Conservation (phyloP, 1,139 yeast species). For the Pichia sp. region DNA sequence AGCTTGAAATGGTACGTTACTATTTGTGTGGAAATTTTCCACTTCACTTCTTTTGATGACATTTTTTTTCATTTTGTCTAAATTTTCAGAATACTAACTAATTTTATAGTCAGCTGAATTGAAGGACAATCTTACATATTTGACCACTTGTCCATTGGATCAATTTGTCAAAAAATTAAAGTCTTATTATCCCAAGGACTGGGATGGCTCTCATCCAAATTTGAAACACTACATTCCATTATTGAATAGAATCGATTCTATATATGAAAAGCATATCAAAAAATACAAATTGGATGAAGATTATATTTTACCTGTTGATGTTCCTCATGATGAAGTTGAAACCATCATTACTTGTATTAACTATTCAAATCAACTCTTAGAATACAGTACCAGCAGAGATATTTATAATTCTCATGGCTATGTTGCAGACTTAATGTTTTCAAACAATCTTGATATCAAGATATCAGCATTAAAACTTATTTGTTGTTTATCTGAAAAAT, state of each 20-base stretch:
- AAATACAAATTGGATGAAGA: constrained; percentile 51
- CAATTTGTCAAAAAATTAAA: constrained; percentile 28
- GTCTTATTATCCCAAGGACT: constrained; percentile 27
- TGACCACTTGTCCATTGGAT: constrained; percentile 23
- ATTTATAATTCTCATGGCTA: constrained; percentile 65
- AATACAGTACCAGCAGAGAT: constrained; percentile 62
- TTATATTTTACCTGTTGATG: constrained; percentile 40
- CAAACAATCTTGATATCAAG: constrained; percentile 51
- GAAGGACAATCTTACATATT: constrained; percentile 14
- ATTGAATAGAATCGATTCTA: constrained; percentile 66
- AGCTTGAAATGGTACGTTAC: constrained; percentile 19
- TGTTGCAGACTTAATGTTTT: constrained; percentile 52
- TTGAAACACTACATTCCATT: constrained; percentile 73
- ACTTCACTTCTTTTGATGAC: background rate
- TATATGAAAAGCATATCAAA: constrained; percentile 48
- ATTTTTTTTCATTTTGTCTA: background rate
- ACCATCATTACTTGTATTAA: constrained; percentile 48
- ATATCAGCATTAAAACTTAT: constrained; percentile 58
- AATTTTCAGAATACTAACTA: background rate
- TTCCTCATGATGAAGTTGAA: constrained; percentile 41
- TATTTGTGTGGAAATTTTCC: constrained; percentile 3
- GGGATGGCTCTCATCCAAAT: constrained; percentile 41
- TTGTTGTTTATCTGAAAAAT: constrained; percentile 37
- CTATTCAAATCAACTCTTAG: constrained; percentile 60
- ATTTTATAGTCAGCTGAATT: constrained; percentile 17